phyloP scores from a whole-genome alignment of 75 land plant genomes.

The Ceratopteris richardii region DNA sequence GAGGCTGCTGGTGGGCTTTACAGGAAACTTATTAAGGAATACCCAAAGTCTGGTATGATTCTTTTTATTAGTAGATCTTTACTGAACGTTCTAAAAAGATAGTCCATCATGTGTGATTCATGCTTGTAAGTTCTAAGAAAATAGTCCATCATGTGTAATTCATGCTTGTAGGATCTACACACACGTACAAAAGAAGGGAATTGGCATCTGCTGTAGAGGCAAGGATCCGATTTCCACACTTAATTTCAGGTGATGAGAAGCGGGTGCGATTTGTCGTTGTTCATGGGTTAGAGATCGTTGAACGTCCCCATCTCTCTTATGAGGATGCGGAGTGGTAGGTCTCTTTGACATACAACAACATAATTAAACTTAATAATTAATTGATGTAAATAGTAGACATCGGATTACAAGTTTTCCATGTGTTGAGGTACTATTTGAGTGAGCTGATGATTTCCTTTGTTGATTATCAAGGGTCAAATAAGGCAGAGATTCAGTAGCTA shows the following conservation, averaged over 20 bases:
- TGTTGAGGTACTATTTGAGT: background rate
- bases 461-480: background rate
- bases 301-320: slow-evolving; percentile 58
- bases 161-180: slow-evolving; percentile 6
- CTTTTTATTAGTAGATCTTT: background rate
- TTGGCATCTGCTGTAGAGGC: slow-evolving; percentile 97
- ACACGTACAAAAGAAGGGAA: slow-evolving; percentile 81
- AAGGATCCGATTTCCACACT: slow-evolving; percentile 85
- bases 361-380: slow-evolving; percentile 1
- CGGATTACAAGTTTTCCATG: background rate
- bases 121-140: background rate
- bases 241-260: slow-evolving; percentile 95
- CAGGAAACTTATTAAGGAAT: slow-evolving; percentile 81
- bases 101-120: background rate
- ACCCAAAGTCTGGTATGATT: slow-evolving; percentile 68
- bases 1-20: slow-evolving; percentile 99
- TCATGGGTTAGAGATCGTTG: slow-evolving; percentile 87
- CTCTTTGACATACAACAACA: background rate
- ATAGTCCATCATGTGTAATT: background rate
- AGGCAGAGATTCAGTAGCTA: no score
- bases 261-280: slow-evolving; percentile 98
- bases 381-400: background rate
- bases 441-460: background rate
- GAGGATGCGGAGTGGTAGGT: slow-evolving; percentile 92
- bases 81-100: background rate